phyloP scores from a whole-genome alignment of 345 rosid species.

The Populus davidiana region DNA sequence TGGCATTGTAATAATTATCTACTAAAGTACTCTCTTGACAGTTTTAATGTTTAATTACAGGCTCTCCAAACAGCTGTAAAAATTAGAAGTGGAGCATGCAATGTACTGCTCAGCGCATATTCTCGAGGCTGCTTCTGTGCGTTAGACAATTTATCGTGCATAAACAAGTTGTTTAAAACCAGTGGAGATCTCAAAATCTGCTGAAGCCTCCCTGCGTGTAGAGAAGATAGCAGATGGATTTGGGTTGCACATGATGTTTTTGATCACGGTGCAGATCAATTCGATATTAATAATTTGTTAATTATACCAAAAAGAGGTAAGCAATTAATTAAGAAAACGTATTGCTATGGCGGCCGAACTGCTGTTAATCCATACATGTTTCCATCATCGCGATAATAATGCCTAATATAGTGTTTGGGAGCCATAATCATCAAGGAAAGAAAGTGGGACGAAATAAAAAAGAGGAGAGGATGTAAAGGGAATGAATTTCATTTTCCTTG shows the following conservation, averaged over 20 bases:
- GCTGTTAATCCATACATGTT: too few species aligned
- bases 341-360: too few species aligned
- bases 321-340: too few species aligned
- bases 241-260: constrained; percentile 13
- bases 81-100: background rate
- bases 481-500: too few species aligned
- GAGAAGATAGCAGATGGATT: background rate
- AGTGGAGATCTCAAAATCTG: constrained; percentile 1
- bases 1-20: background rate
- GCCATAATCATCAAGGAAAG: too few species aligned
- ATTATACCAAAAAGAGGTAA: background rate
- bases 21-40: background rate
- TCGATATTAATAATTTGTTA: background rate
- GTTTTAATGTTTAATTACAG: background rate
- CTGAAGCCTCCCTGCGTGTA: background rate
- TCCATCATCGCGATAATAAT: background rate
- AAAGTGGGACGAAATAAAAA: too few species aligned
- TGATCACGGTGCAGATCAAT: background rate
- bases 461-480: too few species aligned
- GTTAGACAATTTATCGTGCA: constrained; percentile 2
- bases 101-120: background rate
- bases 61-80: background rate
- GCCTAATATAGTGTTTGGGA: too few species aligned
- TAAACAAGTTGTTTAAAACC: background rate
- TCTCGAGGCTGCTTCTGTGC: constrained; percentile 13